These are phyloP conservation scores for Byssochlamys sp. DNA, from an alignment of 2,329 filamentous ascomycete species.

Conservation along the genomic window DNA sequence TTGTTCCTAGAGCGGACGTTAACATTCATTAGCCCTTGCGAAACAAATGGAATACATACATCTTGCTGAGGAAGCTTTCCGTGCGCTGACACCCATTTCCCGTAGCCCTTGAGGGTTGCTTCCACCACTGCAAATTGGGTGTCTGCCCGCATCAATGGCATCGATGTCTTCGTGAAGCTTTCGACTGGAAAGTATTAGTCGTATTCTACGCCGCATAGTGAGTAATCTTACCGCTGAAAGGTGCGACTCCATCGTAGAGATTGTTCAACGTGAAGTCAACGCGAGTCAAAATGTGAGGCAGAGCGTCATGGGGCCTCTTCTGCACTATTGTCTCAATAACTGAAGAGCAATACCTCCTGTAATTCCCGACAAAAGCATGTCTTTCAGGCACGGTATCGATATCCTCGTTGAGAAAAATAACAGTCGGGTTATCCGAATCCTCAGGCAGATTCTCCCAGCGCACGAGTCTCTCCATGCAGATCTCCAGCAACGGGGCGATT, in stretches of 20 bases:
- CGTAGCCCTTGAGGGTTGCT: constrained; percentile 76
- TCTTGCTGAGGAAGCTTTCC: constrained; percentile 44
- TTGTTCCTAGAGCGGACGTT: constrained; percentile 22
- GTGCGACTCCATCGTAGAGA: constrained; percentile 60
- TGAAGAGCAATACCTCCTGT: constrained; percentile 77
- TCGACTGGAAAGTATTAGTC: constrained; percentile 17
- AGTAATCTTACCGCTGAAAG: constrained; percentile 52
- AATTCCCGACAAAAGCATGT: constrained; percentile 92
- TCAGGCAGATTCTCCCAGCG: constrained; percentile 80
- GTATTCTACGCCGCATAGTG: neutral
- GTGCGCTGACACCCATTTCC: constrained; percentile 59
- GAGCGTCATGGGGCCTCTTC: constrained; percentile 70
- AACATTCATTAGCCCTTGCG: neutral
- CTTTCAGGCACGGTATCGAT: constrained; percentile 89
- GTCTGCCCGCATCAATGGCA: constrained; percentile 59
- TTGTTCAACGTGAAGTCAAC: constrained; percentile 65
- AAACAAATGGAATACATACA: constrained; percentile 18
- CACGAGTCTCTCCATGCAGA: constrained; percentile 72
- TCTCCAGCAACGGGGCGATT: constrained; percentile 68
- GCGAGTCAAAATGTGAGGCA: constrained; percentile 73
- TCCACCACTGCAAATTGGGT: constrained; percentile 84
- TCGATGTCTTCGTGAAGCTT: constrained; percentile 32
- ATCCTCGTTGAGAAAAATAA: constrained; percentile 79
- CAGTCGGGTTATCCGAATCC: constrained; percentile 67
- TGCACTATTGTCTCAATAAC: constrained; percentile 81